Evolutionary conservation across 371 early-diverging fungal genomes (phyloP).

Genomic region (Mortierella sp.): DNA sequence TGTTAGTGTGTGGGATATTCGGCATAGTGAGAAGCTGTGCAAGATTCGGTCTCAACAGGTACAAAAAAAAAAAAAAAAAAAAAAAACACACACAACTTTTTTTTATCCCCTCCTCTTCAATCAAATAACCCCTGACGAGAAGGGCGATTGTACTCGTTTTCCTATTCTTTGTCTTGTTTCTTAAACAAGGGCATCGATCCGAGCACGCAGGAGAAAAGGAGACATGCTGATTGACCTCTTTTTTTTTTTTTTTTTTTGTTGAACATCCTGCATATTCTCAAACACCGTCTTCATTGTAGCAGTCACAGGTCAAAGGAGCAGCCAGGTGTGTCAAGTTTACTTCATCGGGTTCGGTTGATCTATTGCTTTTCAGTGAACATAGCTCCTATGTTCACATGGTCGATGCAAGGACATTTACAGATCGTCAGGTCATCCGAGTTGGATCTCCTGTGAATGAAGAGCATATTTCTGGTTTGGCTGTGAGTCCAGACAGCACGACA

Average conservation of each 20-base stretch:
- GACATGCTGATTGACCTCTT: too few relatives aligned
- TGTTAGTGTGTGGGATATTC: conserved; percentile 83
- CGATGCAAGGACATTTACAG: conserved; percentile 86
- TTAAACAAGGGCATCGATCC: too few relatives aligned
- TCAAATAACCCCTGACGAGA: too few relatives aligned
- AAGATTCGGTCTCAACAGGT: conserved; percentile 60
- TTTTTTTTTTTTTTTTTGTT: neutral
- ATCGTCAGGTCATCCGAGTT: conserved; percentile 71
- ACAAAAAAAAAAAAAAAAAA: neutral
- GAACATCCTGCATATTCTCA: too few relatives aligned
- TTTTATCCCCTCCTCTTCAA: neutral
- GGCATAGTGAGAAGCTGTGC: conserved; percentile 62
- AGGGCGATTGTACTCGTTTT: too few relatives aligned
- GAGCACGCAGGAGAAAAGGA: too few relatives aligned
- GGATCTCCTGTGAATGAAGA: conserved; percentile 68
- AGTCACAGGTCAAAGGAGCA: conserved; percentile 81
- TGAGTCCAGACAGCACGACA: conserved; percentile 79
- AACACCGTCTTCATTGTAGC: conserved; percentile 21
- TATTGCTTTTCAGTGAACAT: conserved; percentile 88
- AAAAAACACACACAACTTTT: too few relatives aligned
- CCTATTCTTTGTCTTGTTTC: too few relatives aligned
- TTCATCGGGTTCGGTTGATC: conserved; percentile 81
- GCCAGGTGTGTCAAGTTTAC: conserved; percentile 88
- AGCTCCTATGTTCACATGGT: conserved; percentile 85
- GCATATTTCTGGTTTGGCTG: conserved; percentile 83